Evolutionary conservation across 176 grass and related monocot species (phyloP).

Genomic region (Elymus sibiricus): DNA sequence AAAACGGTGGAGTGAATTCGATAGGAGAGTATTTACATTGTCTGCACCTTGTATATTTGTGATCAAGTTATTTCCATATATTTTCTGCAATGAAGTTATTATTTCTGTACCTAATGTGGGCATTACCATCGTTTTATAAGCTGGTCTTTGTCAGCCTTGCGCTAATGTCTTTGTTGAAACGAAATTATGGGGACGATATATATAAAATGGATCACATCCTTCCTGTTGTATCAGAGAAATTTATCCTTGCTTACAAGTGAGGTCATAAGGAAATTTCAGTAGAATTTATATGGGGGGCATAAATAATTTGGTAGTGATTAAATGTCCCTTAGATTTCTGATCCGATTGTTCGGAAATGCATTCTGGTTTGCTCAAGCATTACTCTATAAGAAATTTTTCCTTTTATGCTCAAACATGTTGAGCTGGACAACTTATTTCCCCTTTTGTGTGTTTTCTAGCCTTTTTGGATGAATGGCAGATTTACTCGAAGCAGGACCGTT

Average conservation of each 20-base stretch:
- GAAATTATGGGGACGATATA: background rate
- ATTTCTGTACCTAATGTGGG: background rate
- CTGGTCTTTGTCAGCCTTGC: background rate
- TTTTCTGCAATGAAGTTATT: background rate
- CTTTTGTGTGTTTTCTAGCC: slow-evolving; percentile 36
- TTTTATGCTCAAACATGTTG: slow-evolving; percentile 4
- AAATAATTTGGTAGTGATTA: background rate
- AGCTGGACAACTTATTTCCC: slow-evolving; percentile 1
- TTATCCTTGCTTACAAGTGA: background rate
- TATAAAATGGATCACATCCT: background rate
- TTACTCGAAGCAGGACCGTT: slow-evolving; percentile 36
- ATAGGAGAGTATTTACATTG: background rate
- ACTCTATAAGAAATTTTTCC: background rate
- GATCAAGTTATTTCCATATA: background rate
- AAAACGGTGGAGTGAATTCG: background rate
- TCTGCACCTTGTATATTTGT: background rate
- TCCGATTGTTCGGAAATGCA: background rate
- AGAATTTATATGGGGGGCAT: background rate
- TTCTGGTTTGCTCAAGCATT: background rate
- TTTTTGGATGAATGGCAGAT: slow-evolving; percentile 25
- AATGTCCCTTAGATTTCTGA: background rate
- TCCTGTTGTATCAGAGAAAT: background rate
- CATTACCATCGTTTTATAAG: background rate
- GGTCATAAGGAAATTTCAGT: background rate
- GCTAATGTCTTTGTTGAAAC: background rate